These are phyloP conservation scores for Dactylonectria macrodidyma DNA, from an alignment of 2,329 filamentous ascomycete genomes.

Conservation along the genomic window DNA sequence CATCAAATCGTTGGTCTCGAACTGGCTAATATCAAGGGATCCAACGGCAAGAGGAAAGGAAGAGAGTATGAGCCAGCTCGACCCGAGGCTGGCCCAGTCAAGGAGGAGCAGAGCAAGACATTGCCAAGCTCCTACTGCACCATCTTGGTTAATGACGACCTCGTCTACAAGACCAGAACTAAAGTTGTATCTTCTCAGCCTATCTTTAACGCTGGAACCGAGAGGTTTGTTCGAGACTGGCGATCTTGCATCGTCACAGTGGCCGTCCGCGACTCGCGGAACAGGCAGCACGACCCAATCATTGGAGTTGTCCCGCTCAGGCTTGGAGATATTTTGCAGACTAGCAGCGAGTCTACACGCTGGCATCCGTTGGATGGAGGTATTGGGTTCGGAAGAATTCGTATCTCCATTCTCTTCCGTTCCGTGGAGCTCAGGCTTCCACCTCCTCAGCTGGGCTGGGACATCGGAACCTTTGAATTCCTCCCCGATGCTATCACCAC, in stretches of 20 bases:
- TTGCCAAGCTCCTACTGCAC: conserved; percentile 96
- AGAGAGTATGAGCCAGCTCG: conserved; percentile 92
- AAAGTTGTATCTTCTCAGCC: conserved; percentile 96
- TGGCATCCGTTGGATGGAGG: conserved; percentile 99
- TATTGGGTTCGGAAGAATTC: conserved; percentile 90
- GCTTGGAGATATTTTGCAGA: conserved; percentile 89
- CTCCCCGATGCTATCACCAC: conserved; percentile 78
- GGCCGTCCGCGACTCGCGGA: conserved; percentile 88
- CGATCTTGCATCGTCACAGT: conserved; percentile 88
- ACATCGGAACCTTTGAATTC: conserved; percentile 96
- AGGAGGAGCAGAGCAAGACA: conserved; percentile 84
- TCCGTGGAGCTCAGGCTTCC: conserved; percentile 89
- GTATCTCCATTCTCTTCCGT: conserved; percentile 91
- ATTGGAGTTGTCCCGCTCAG: conserved; percentile 93
- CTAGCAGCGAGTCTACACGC: conserved; percentile 85
- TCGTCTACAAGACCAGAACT: conserved; percentile 93
- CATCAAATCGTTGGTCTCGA: conserved; percentile 97
- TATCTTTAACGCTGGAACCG: conserved; percentile 97
- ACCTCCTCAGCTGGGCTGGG: conserved; percentile 90
- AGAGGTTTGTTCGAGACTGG: conserved; percentile 95
- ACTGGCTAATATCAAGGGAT: conserved; percentile 91
- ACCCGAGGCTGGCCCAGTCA: conserved; percentile 84
- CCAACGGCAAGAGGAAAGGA: conserved; percentile 83
- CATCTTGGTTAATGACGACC: conserved; percentile 88
- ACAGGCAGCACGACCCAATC: conserved; percentile 94